phyloP scores from a whole-genome alignment of 805 yeast species.

The Candida tammaniensis region DNA sequence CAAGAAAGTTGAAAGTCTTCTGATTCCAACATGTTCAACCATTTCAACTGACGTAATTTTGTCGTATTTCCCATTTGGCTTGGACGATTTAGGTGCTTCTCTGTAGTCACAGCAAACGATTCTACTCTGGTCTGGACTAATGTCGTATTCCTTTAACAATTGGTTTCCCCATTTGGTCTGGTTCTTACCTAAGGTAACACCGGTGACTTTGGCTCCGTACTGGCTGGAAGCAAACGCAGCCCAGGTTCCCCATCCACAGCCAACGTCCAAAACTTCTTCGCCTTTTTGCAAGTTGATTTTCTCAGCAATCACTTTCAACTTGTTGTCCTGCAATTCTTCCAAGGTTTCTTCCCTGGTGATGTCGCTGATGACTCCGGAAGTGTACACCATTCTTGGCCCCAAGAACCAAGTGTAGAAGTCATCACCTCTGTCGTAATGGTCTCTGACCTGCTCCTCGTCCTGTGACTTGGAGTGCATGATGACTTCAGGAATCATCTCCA shows the following conservation, averaged over 20 bases:
- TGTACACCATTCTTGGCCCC: constrained; percentile 93
- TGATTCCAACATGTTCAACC: constrained; percentile 95
- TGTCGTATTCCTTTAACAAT: constrained; percentile 65
- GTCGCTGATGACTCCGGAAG: constrained; percentile 80
- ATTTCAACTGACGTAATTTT: constrained; percentile 89
- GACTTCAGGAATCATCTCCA: constrained; percentile 91
- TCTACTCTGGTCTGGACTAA: constrained; percentile 63
- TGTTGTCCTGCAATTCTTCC: constrained; percentile 84
- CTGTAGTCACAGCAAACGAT: constrained; percentile 86
- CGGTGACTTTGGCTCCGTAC: constrained; percentile 84
- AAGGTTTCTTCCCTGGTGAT: constrained; percentile 68
- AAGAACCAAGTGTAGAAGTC: constrained; percentile 92
- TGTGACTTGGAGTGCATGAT: constrained; percentile 89
- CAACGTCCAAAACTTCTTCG: constrained; percentile 77
- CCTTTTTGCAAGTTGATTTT: constrained; percentile 73
- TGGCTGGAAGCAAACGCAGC: constrained; percentile 79
- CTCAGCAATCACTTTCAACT: constrained; percentile 82
- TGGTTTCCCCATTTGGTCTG: constrained; percentile 88
- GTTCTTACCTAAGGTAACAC: constrained; percentile 84
- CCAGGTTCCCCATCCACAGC: constrained; percentile 97
- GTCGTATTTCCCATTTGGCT: constrained; percentile 55
- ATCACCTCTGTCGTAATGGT: constrained; percentile 94
- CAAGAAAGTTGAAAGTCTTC: constrained; percentile 74
- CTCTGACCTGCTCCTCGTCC: constrained; percentile 95
- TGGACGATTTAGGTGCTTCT: constrained; percentile 72